Conservation (phyloP, 1,139 yeast species). For the Nakaseomyces delphensis region DNA sequence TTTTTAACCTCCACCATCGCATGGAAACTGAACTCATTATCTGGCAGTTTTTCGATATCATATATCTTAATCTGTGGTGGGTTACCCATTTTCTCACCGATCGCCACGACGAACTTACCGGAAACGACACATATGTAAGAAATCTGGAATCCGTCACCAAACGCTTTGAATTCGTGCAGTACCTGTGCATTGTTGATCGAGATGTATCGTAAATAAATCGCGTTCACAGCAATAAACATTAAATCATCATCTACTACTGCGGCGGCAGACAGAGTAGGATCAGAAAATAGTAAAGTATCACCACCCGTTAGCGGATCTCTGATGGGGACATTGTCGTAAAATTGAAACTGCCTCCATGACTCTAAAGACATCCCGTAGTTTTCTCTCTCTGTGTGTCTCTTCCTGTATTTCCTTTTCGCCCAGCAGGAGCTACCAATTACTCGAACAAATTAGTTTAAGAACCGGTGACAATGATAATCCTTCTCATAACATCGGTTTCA, state of each 20-base stretch:
- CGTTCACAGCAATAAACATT: conserved; percentile 51
- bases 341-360: conserved; percentile 81
- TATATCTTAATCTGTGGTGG: conserved; percentile 66
- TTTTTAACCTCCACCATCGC: conserved; percentile 37
- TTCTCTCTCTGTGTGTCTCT: background rate
- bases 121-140: conserved; percentile 45
- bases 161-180: conserved; percentile 49
- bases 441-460: too few relatives aligned
- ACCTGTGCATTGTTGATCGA: conserved; percentile 39
- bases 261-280: conserved; percentile 58
- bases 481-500: too few relatives aligned
- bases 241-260: conserved; percentile 42
- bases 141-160: conserved; percentile 55
- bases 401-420: too few relatives aligned
- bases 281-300: conserved; percentile 62
- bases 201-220: conserved; percentile 53
- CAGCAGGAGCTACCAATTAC: too few relatives aligned
- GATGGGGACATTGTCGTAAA: conserved; percentile 77
- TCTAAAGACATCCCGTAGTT: conserved; percentile 35
- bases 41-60: conserved; percentile 49
- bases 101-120: conserved; percentile 49
- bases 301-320: conserved; percentile 71
- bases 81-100: conserved; percentile 65
- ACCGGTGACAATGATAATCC: too few relatives aligned
- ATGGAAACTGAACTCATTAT: conserved; percentile 35